Base-by-base conservation (phyloP, 2,329 filamentous ascomycete species). In the Colletotrichum tanaceti region DNA sequence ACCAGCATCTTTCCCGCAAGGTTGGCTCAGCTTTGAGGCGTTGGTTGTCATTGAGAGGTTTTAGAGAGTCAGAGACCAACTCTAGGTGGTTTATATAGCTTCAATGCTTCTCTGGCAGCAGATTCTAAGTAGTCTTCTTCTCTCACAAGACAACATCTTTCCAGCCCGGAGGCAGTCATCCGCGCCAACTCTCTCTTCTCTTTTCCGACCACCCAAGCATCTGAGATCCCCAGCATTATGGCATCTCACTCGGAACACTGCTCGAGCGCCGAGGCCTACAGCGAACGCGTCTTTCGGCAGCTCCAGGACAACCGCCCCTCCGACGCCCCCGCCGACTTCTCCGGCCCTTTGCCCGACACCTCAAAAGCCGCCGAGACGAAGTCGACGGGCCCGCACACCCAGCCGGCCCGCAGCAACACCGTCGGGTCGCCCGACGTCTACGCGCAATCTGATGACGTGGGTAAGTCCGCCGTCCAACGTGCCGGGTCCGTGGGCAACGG, bases 241-340 rank as follows among this genome's bases (percentile, higher is more conserved):
- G 18, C 46, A 14, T 16, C 35, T 16, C 58, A 43, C 35, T 14
- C 35, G 3, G 46, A 52, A 18, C 35, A 32, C 11, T 43, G 32
- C 16, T n/a, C 58, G n/a, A 7, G 16, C 20, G 46, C 46, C 3
- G 46, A 16, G 28, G 18, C 35, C 16, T 41, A 28, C 13, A 43
- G 50, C 20, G 60, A 57, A 32, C 63, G 58, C 11, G 44, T 38
- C 5, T 47, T 63, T 16, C 63, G 49, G n/a, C 44, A 44, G 22
- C 35, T 57, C 20, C 43, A 63, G 32, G 43, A 58, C 22, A 50
- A 44, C 28, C 49, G 58, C n/a, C 57, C 58, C 5, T 55, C 58
- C 7, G 39, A 44, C 18, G 38, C 41, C 6, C 39, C 49, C 9
- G 41, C 7, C n/a, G 24, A 44, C 22, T 55, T 63, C 20, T 63